phyloP scores from a whole-genome alignment of 2,329 filamentous ascomycete genomes.

The Elsinoe ampelina region DNA sequence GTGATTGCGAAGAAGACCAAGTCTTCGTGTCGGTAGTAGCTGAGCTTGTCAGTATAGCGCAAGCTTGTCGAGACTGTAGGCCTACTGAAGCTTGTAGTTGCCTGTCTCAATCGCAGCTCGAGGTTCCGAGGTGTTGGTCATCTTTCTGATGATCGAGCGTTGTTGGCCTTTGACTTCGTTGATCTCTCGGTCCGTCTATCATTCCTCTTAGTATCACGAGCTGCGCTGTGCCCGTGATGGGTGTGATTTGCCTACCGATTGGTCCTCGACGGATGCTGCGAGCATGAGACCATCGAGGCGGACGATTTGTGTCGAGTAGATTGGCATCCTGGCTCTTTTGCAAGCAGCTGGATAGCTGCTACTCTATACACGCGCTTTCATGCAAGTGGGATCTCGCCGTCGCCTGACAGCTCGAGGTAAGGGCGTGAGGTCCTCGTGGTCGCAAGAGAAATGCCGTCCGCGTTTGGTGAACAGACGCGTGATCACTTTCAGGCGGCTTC shows the following conservation, averaged over 20 bases:
- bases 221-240: conserved; percentile 40
- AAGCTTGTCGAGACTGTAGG: conserved; percentile 12
- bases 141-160: conserved; percentile 78
- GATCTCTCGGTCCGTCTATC: conserved; percentile 44
- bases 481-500: background rate
- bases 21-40: conserved; percentile 74
- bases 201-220: conserved; percentile 12
- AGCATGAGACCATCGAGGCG: conserved; percentile 94
- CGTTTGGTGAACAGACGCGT: background rate
- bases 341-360: background rate
- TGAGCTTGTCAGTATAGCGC: conserved; percentile 30
- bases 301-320: conserved; percentile 72
- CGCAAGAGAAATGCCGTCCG: background rate
- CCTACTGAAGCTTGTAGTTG: conserved; percentile 76
- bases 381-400: background rate
- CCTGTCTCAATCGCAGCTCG: conserved; percentile 88
- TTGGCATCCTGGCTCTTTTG: conserved; percentile 19
- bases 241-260: conserved; percentile 4
- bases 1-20: conserved; percentile 91
- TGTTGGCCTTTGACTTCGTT: conserved; percentile 82
- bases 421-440: background rate
- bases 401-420: background rate
- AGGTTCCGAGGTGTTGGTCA: conserved; percentile 79
- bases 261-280: conserved; percentile 88
- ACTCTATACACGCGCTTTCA: background rate